These are phyloP conservation scores for Ceriops decandra DNA, from an alignment of 345 rosid genomes.

Conservation along the genomic window DNA sequence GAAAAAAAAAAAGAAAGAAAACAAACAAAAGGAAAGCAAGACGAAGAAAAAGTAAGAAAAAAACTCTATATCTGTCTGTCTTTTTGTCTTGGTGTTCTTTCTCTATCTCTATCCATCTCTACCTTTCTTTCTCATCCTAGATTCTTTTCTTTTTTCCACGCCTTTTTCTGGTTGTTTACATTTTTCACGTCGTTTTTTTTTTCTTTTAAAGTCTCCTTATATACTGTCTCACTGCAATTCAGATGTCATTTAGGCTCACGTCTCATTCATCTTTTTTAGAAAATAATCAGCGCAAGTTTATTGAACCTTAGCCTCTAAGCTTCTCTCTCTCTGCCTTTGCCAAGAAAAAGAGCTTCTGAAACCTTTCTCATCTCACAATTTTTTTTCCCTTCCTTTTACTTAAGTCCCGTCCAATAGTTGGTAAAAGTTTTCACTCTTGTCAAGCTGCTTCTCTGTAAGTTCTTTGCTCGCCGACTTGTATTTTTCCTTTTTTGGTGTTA, in stretches of 20 bases:
- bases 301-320: constrained; percentile 57
- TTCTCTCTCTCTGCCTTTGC: constrained; percentile 27
- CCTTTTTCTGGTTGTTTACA: neutral
- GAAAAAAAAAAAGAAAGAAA: neutral
- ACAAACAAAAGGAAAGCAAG: neutral
- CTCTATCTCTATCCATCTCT: constrained; percentile 8
- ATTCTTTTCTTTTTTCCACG: constrained; percentile 3
- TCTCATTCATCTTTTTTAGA: too few relatives aligned
- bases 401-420: constrained; percentile 15
- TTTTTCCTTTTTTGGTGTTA: too few relatives aligned
- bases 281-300: constrained; percentile 13
- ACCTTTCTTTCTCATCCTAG: neutral
- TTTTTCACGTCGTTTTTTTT: neutral
- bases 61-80: neutral
- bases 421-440: constrained; percentile 8
- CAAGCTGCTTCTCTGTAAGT: constrained; percentile 19
- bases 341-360: constrained; percentile 18
- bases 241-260: neutral
- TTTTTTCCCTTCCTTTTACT: neutral
- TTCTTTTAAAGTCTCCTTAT: too few relatives aligned
- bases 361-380: constrained; percentile 18
- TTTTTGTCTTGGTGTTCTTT: neutral
- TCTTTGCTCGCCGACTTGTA: too few relatives aligned
- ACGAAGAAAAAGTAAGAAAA: neutral
- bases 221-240: neutral